Evolutionary conservation across 345 rosid species (phyloP).

Genomic region (Corchorus capsularis): DNA sequence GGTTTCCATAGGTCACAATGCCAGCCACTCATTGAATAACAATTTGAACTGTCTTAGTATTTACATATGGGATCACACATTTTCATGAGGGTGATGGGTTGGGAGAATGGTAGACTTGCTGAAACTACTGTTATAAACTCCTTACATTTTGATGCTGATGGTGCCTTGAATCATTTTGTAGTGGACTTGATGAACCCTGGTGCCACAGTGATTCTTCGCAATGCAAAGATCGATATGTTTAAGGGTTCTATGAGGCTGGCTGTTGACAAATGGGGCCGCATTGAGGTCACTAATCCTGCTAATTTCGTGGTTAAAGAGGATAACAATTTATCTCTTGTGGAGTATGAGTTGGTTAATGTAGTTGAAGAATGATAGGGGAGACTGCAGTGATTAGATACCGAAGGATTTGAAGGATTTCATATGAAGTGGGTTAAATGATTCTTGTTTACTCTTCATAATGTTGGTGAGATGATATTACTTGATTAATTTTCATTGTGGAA

Average conservation of each 20-base stretch:
- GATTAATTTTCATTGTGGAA: background rate
- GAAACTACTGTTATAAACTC: background rate
- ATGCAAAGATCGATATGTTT: slow-evolving; percentile 61
- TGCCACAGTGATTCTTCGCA: slow-evolving; percentile 45
- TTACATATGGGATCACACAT: background rate
- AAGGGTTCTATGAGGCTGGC: slow-evolving; percentile 60
- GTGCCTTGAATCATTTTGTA: slow-evolving; percentile 20
- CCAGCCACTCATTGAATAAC: background rate
- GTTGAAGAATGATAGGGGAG: slow-evolving; percentile 38
- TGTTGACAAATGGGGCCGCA: slow-evolving; percentile 63
- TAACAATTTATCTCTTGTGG: slow-evolving; percentile 48
- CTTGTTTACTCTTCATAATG: background rate
- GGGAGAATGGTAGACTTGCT: background rate
- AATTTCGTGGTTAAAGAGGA: slow-evolving; percentile 43
- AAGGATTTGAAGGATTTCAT: background rate
- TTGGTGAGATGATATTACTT: slow-evolving; percentile 15
- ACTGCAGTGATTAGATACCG: background rate
- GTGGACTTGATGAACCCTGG: slow-evolving; percentile 55
- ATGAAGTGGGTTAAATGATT: slow-evolving; percentile 10
- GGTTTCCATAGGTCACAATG: background rate
- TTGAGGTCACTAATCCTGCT: slow-evolving; percentile 42
- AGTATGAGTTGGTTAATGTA: slow-evolving; percentile 57
- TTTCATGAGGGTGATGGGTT: background rate
- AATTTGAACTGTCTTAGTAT: background rate
- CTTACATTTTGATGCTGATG: slow-evolving; percentile 8